phyloP scores from a whole-genome alignment of 208 protist species.

The Wallacemonas sp. region DNA sequence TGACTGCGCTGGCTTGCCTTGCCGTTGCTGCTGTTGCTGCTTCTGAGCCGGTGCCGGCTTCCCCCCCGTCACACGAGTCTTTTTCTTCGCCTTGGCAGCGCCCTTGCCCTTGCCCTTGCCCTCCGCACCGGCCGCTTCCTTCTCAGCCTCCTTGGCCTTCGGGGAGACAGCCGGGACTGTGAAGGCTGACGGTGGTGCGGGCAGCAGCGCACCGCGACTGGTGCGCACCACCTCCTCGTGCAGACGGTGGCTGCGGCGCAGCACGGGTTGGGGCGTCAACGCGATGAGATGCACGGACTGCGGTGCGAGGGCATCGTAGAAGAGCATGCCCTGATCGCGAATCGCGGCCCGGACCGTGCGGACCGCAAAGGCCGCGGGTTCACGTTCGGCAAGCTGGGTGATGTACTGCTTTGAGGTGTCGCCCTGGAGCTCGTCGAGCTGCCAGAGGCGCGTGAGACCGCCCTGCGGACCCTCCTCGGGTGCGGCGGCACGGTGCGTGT shows the following conservation, averaged over 20 bases:
- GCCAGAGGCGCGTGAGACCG: conserved; percentile 44
- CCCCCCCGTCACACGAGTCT: background rate
- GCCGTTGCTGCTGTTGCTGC: conserved; percentile 18
- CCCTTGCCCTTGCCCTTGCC: background rate
- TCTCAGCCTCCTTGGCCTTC: conserved; percentile 1
- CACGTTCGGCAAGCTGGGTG: conserved; percentile 70
- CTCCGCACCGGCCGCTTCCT: background rate
- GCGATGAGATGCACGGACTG: conserved; percentile 47
- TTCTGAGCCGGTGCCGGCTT: background rate
- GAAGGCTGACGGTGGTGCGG: conserved; percentile 29
- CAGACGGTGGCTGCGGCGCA: conserved; percentile 37
- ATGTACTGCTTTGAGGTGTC: conserved; percentile 61
- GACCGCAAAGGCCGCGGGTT: conserved; percentile 77
- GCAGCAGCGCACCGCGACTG: conserved; percentile 64
- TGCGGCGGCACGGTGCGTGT: no score
- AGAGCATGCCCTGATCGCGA: conserved; percentile 84
- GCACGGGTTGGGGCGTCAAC: conserved; percentile 37
- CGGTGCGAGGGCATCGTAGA: conserved; percentile 79
- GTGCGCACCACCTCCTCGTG: conserved; percentile 69
- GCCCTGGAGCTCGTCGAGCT: conserved; percentile 71
- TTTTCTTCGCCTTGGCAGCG: no score
- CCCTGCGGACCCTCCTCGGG: no score
- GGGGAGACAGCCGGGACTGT: background rate
- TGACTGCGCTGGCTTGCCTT: background rate
- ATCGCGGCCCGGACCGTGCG: conserved; percentile 61